phyloP scores from a whole-genome alignment of 2,329 filamentous ascomycete species.

The Arachnomyces sp. region DNA sequence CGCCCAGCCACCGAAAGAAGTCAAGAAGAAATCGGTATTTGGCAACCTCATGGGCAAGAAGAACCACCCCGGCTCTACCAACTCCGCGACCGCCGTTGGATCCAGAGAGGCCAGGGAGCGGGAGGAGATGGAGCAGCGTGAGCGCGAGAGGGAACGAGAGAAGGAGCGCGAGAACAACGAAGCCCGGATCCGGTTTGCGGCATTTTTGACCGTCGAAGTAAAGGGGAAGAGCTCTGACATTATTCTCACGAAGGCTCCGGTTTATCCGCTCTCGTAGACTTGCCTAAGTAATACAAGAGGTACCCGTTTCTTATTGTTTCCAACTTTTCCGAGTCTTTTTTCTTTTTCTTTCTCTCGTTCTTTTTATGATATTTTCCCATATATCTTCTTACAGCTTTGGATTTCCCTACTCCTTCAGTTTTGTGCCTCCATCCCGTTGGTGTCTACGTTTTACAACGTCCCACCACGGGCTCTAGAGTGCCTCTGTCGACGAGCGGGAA shows the following conservation, averaged over 20 bases:
- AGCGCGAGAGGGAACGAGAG: conserved; percentile 16
- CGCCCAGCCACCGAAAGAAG: conserved; percentile 17
- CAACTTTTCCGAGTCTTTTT: too few relatives aligned
- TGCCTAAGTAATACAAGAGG: conserved; percentile 1
- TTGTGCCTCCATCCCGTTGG: too few relatives aligned
- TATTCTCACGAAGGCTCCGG: conserved; percentile 67
- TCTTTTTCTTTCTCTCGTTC: background rate
- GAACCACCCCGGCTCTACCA: conserved; percentile 12
- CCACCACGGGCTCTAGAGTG: too few relatives aligned
- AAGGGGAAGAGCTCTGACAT: conserved; percentile 54
- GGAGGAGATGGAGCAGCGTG: conserved; percentile 15
- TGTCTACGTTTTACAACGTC: too few relatives aligned
- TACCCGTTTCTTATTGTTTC: background rate
- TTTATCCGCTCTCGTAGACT: conserved; percentile 43
- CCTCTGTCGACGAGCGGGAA: too few relatives aligned
- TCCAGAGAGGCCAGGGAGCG: conserved; percentile 9
- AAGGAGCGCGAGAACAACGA: conserved; percentile 15
- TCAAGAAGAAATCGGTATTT: conserved; percentile 36
- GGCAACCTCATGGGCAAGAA: conserved; percentile 35
- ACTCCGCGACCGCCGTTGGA: conserved; percentile 6
- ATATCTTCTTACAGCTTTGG: background rate
- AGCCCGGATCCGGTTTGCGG: conserved; percentile 62
- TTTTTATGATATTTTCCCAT: background rate
- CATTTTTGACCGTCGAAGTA: conserved; percentile 68
- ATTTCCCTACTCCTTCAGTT: too few relatives aligned